These are phyloP conservation scores for Trypanosoma avium DNA, from an alignment of 208 protist species.

Conservation along the genomic window DNA sequence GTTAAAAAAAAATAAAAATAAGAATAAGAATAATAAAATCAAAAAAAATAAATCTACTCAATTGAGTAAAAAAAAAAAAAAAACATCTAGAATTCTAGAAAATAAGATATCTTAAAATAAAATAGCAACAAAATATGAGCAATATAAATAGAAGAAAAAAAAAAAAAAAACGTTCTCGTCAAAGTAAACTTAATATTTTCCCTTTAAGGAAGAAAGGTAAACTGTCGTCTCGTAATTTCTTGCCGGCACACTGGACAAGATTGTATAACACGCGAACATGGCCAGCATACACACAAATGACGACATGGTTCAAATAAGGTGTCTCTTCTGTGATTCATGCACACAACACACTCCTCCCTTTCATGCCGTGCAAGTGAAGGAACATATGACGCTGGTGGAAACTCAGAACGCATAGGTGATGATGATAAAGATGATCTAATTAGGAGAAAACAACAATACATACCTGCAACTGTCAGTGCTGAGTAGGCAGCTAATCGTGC, in stretches of 20 bases:
- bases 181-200: not conserved
- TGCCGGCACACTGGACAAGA: conserved; percentile 54
- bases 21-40: not conserved
- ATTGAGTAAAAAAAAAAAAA: not conserved
- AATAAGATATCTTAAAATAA: not conserved
- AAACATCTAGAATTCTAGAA: conserved; percentile 11
- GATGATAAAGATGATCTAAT: conserved; percentile 2
- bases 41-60: not conserved
- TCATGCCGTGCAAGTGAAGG: conserved; percentile 48
- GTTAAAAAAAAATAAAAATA: conserved; percentile 12
- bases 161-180: conserved; percentile 14
- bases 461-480: not conserved
- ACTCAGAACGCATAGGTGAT: conserved; percentile 20
- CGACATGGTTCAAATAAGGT: conserved; percentile 71
- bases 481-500: conserved; percentile 8
- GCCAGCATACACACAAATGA: conserved; percentile 74
- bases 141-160: conserved; percentile 14
- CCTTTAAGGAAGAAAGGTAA: conserved; percentile 48
- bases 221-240: conserved; percentile 45
- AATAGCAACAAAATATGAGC: not conserved
- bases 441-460: conserved; percentile 10
- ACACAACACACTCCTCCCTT: conserved; percentile 69
- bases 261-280: conserved; percentile 37
- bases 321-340: conserved; percentile 56
- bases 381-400: conserved; percentile 50